Evolutionary conservation across 1,139 yeast species (phyloP).

Genomic region (Suhomyces maxii): DNA sequence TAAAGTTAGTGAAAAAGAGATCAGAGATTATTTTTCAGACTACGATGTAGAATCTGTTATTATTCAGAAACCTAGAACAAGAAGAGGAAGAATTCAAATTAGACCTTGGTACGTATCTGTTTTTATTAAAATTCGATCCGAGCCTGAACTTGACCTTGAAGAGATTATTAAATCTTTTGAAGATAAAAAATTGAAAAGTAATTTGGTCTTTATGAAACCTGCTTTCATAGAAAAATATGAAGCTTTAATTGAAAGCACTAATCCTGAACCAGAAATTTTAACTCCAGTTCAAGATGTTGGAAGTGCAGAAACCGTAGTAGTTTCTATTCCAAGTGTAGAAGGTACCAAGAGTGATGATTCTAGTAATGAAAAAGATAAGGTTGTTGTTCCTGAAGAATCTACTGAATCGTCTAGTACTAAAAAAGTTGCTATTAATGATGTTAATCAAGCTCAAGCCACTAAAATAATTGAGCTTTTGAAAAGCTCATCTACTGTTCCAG

Average conservation of each 20-base stretch:
- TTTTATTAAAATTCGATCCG: neutral
- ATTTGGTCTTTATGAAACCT: constrained; percentile 35
- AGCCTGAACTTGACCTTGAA: constrained; percentile 22
- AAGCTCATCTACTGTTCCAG: too few relatives aligned
- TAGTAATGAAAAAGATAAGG: neutral
- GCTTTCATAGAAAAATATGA: constrained; percentile 43
- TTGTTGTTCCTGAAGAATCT: too few relatives aligned
- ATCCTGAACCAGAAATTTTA: neutral
- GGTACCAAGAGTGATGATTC: neutral
- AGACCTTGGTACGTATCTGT: neutral
- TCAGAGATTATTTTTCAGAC: constrained; percentile 44
- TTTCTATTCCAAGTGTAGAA: neutral
- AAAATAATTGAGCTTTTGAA: too few relatives aligned
- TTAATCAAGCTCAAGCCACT: too few relatives aligned
- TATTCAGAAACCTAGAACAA: neutral
- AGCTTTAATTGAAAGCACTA: constrained; percentile 26
- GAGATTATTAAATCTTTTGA: constrained; percentile 43
- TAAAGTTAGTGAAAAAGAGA: constrained; percentile 38
- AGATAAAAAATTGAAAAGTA: constrained; percentile 36
- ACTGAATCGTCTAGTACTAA: too few relatives aligned
- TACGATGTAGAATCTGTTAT: constrained; percentile 33
- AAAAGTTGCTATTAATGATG: too few relatives aligned
- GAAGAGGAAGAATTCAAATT: neutral
- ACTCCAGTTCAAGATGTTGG: neutral
- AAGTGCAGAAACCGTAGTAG: neutral